Evolutionary conservation across 495 filamentous ascomycete species (phyloP).

Genomic region (Aspergillus steynii): DNA sequence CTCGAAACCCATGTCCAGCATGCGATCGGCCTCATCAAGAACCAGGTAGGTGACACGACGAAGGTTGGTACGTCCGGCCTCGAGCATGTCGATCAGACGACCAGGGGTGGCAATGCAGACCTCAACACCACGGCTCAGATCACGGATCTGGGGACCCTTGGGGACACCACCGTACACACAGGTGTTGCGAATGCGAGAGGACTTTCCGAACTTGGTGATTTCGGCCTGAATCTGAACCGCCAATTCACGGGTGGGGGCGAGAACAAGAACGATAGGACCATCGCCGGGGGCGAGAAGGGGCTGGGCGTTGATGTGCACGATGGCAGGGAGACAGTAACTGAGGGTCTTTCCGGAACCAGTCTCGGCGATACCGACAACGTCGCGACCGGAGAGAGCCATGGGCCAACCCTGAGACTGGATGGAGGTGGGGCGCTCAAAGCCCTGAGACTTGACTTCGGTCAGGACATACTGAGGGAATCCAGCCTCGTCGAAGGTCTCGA

Average conservation of each 20-base stretch:
- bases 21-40: conserved; percentile 98
- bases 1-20: conserved; percentile 99
- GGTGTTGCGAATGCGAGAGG: conserved; percentile 96
- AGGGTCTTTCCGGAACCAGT: conserved; percentile 99
- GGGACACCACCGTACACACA: conserved; percentile 99
- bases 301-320: conserved; percentile 99
- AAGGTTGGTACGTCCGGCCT: conserved; percentile 95
- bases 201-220: conserved; percentile 99
- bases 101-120: conserved; percentile 98
- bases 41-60: conserved; percentile 97
- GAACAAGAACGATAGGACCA: conserved; percentile 92
- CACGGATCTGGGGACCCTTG: conserved; percentile 93
- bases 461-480: conserved; percentile 96
- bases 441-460: conserved; percentile 97
- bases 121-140: conserved; percentile 90
- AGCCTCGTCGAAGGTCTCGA: conserved; percentile 96
- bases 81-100: conserved; percentile 97
- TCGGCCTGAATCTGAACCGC: conserved; percentile 98
- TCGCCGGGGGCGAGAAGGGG: conserved; percentile 95
- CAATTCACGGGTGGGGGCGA: conserved; percentile 95
- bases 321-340: conserved; percentile 96
- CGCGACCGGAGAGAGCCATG: conserved; percentile 96
- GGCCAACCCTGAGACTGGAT: conserved; percentile 99
- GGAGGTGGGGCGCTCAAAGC: conserved; percentile 85
- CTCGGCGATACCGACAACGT: conserved; percentile 99